Conservation (phyloP, 345 rosid species). For the Aquilaria yunnanensis region DNA sequence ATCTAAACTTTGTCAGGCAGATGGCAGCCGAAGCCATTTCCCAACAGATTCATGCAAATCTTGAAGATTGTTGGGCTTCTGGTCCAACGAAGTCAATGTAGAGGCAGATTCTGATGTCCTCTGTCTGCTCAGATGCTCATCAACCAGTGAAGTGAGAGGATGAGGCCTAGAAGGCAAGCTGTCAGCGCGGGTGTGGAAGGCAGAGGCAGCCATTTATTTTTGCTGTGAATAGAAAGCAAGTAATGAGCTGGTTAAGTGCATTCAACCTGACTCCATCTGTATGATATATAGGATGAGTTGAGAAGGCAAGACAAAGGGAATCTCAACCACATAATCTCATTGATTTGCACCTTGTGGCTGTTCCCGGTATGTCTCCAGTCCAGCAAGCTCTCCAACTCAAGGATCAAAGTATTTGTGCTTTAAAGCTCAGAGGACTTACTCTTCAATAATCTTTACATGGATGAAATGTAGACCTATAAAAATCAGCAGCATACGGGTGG, state of each 20-base stretch:
- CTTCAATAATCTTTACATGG: no score
- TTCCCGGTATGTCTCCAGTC: not conserved
- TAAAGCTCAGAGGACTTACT: no score
- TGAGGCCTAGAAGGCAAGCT: conserved; percentile 3
- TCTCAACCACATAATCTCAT: not conserved
- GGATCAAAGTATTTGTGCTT: not conserved
- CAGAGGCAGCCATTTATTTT: conserved; percentile 22
- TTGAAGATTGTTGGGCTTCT: not conserved
- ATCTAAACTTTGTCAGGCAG: not conserved
- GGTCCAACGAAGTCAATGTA: not conserved
- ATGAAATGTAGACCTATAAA: no score
- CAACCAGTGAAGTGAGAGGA: not conserved
- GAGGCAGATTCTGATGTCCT: conserved; percentile 6
- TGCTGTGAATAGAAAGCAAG: conserved; percentile 3
- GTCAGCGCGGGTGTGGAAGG: not conserved
- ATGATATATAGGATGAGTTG: not conserved
- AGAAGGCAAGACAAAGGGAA: not conserved
- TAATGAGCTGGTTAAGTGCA: not conserved
- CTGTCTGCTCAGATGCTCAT: not conserved
- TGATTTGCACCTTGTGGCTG: not conserved
- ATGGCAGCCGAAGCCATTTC: not conserved
- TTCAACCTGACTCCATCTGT: not conserved
- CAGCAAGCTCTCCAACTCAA: not conserved
- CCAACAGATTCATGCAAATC: conserved; percentile 2
- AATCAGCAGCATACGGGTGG: no score